Conservation (phyloP, 208 protist genomes). For the Trypanosoma grayi region DNA sequence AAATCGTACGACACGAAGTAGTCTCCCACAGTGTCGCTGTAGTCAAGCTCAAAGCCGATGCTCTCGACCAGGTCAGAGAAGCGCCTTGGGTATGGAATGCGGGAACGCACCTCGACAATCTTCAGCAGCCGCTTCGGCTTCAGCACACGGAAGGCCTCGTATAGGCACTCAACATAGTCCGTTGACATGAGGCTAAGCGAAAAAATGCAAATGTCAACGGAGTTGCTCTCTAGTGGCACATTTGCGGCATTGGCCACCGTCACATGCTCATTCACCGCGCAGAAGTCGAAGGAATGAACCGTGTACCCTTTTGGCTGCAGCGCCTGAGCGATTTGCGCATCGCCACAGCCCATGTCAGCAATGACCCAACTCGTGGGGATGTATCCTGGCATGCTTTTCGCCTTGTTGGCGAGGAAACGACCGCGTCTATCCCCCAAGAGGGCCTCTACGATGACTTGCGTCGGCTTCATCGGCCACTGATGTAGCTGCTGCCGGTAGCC, state of each 20-base stretch:
- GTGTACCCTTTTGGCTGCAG: conserved; percentile 80
- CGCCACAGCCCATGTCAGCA: conserved; percentile 95
- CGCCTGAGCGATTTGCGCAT: conserved; percentile 85
- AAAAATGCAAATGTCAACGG: conserved; percentile 93
- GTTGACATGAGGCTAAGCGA: conserved; percentile 95
- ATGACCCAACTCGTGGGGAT: conserved; percentile 86
- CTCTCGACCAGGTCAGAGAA: conserved; percentile 84
- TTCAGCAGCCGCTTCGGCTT: conserved; percentile 86
- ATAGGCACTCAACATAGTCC: conserved; percentile 91
- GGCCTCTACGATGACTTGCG: conserved; percentile 82
- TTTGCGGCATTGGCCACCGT: conserved; percentile 89
- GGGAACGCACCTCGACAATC: conserved; percentile 93
- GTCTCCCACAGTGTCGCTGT: conserved; percentile 80
- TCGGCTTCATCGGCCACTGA: conserved; percentile 93
- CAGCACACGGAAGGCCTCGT: conserved; percentile 92
- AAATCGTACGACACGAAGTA: conserved; percentile 94
- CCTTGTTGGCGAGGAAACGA: conserved; percentile 74
- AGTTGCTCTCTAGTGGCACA: conserved; percentile 74
- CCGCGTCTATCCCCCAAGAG: conserved; percentile 77
- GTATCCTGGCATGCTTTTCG: conserved; percentile 76
- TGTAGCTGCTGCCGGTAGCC: conserved; percentile 92
- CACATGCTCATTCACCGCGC: conserved; percentile 70
- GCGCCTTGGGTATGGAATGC: conserved; percentile 66
- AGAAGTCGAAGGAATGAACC: conserved; percentile 96
- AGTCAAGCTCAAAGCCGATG: conserved; percentile 84